Conservation (phyloP, 2,329 filamentous ascomycete species). For the Erysiphe pisi region DNA sequence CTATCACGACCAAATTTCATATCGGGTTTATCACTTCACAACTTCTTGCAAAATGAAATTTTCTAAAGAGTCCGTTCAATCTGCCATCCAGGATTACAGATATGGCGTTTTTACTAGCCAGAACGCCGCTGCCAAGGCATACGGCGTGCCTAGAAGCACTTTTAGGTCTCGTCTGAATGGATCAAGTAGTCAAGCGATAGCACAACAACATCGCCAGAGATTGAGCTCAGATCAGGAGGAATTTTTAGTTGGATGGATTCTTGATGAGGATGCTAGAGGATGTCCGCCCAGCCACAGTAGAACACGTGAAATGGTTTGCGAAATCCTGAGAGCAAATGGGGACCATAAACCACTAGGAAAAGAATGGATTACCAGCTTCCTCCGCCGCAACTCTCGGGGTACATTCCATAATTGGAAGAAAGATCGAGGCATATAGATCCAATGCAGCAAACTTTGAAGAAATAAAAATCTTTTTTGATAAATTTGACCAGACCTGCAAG, state of each 20-base stretch:
- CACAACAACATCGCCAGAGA: not conserved
- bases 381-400: not conserved
- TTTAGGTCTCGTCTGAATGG: conserved; percentile 10
- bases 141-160: not conserved
- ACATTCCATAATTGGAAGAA: not conserved
- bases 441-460: not conserved
- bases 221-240: not conserved
- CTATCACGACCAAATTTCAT: not conserved
- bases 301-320: not conserved
- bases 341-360: not conserved
- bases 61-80: not conserved
- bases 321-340: not conserved
- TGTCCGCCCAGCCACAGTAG: not conserved
- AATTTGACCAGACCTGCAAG: too few relatives aligned
- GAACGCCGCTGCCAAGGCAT: not conserved
- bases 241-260: not conserved
- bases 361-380: not conserved
- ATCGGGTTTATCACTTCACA: not conserved
- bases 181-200: not conserved
- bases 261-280: not conserved
- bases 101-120: not conserved
- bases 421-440: not conserved
- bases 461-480: too few relatives aligned
- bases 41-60: not conserved
- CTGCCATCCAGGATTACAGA: not conserved